Evolutionary conservation across 352 stramenopile genomes (phyloP).

Genomic region (Pythium guiyangense): DNA sequence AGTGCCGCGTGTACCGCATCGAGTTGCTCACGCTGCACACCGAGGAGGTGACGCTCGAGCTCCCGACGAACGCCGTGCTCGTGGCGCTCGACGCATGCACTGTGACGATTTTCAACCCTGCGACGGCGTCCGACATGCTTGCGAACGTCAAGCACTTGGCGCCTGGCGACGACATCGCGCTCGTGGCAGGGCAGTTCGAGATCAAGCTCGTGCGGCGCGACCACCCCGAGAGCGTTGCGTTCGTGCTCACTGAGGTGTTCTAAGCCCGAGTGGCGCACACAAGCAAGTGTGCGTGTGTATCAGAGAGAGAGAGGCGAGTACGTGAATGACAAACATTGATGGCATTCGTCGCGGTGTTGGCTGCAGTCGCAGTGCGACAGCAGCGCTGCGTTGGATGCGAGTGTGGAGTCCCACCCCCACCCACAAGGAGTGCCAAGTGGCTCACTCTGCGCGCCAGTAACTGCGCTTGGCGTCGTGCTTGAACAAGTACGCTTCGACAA

Average conservation of each 20-base stretch:
- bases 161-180: slow-evolving; percentile 5
- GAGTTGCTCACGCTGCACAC: slow-evolving; percentile 17
- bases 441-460: slow-evolving; percentile 34
- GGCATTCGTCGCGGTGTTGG: too few relatives aligned
- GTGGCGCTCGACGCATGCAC: slow-evolving; percentile 21
- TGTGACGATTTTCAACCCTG: slow-evolving; percentile 15
- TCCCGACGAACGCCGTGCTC: slow-evolving; percentile 31
- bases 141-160: slow-evolving; percentile 5
- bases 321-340: too few relatives aligned
- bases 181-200: neutral
- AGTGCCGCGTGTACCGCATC: slow-evolving; percentile 46
- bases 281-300: neutral
- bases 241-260: slow-evolving; percentile 11
- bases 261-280: neutral
- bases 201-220: slow-evolving; percentile 5
- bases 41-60: slow-evolving; percentile 20
- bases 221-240: slow-evolving; percentile 1
- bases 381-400: too few relatives aligned
- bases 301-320: neutral
- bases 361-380: too few relatives aligned
- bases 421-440: too few relatives aligned
- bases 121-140: neutral
- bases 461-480: slow-evolving; percentile 46
- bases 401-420: too few relatives aligned
- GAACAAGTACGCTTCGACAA: slow-evolving; percentile 68